Evolutionary conservation across 2,329 filamentous ascomycete genomes (phyloP).

Genomic region (Calonectria pseudoturangicola): DNA sequence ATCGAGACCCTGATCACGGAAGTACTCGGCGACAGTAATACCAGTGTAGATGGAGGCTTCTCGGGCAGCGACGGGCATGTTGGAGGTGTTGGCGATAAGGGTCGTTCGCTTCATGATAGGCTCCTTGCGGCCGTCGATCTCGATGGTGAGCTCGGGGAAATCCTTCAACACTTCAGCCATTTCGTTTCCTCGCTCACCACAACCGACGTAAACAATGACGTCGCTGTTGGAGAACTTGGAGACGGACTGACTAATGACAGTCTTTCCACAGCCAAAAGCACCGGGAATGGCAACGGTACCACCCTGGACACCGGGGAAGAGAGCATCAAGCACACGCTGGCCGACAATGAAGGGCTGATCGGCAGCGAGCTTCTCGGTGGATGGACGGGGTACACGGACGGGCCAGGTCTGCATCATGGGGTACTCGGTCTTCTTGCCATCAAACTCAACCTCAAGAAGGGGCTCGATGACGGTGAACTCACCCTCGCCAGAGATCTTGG

Average conservation of each 20-base stretch:
- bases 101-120: constrained; percentile 99
- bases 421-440: constrained; percentile 94
- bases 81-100: constrained; percentile 98
- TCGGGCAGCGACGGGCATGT: constrained; percentile 99
- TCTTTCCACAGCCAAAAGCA: constrained; percentile 99
- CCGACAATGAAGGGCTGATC: constrained; percentile 96
- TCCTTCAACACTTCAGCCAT: constrained; percentile 99
- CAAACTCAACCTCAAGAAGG: constrained; percentile 96
- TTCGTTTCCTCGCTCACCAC: constrained; percentile 95
- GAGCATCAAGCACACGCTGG: constrained; percentile 94
- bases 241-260: constrained; percentile 97
- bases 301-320: constrained; percentile 97
- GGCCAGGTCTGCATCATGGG: constrained; percentile 99
- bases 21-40: constrained; percentile 96
- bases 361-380: constrained; percentile 92
- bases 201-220: constrained; percentile 97
- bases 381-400: constrained; percentile 94
- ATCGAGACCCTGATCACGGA: constrained; percentile 96
- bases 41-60: constrained; percentile 99
- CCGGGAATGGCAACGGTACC: constrained; percentile 98
- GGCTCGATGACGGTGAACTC: constrained; percentile 96
- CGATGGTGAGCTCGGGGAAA: constrained; percentile 97
- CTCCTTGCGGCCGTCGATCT: constrained; percentile 94
- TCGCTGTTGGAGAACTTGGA: constrained; percentile 99
- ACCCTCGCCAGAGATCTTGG: constrained; percentile 90